These are phyloP conservation scores for Trichoderma endophyticum DNA, from an alignment of 2,329 filamentous ascomycete species.

Conservation along the genomic window DNA sequence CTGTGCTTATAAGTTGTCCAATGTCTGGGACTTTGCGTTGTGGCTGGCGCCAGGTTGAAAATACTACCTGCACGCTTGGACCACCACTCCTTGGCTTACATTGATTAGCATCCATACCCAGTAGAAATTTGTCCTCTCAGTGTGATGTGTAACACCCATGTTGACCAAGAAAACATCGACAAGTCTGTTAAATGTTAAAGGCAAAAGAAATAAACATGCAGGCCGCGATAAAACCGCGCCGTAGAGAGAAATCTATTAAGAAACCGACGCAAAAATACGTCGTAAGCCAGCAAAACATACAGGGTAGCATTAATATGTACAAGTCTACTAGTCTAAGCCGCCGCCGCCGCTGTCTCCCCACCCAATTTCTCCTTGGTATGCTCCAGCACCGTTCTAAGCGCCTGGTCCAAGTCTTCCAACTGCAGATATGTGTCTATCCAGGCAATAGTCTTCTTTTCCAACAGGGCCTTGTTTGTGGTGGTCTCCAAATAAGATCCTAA, in stretches of 20 bases:
- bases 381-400: slow-evolving; percentile 53
- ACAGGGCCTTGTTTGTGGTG: slow-evolving; percentile 43
- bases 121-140: not conserved
- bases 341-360: not conserved
- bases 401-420: slow-evolving; percentile 51
- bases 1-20: not conserved
- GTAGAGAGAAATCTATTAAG: not conserved
- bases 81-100: not conserved
- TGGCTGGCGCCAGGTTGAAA: not conserved
- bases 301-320: not conserved
- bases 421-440: slow-evolving; percentile 56
- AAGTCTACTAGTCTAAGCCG: not conserved
- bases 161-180: not conserved
- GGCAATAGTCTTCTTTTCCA: slow-evolving; percentile 47
- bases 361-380: slow-evolving; percentile 42
- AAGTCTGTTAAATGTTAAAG: not conserved
- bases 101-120: not conserved
- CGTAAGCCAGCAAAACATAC: not conserved
- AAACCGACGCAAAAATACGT: not conserved
- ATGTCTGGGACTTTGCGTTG: not conserved
- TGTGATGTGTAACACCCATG: not conserved
- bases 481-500: slow-evolving; percentile 52
- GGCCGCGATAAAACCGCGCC: not conserved
- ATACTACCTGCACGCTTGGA: not conserved
- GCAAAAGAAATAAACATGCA: not conserved